Percentiles rank a stretch among this genome's conserved stretches.
These are phyloP conservation scores for Trifolium repens DNA, from an alignment of 306 rosid genomes.

Conservation along the genomic window DNA sequence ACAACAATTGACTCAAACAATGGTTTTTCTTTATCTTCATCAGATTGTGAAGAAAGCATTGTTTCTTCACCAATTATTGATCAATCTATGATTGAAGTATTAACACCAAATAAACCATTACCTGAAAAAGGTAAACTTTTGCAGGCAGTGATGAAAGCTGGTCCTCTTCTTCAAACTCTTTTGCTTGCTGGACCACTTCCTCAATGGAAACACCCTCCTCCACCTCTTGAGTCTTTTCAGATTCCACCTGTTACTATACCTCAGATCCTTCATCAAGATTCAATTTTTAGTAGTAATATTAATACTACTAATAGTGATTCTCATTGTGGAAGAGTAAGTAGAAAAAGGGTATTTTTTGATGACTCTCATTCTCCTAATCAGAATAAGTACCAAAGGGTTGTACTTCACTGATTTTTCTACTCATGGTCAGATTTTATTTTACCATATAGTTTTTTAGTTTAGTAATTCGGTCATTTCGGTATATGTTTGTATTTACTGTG, in stretches of 20 bases:
- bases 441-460: conserved; percentile 41
- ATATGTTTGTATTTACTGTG: not conserved
- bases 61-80: conserved; percentile 86
- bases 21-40: conserved; percentile 74
- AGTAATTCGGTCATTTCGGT: too few relatives aligned
- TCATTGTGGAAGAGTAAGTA: conserved; percentile 62
- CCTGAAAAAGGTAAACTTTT: conserved; percentile 97
- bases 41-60: conserved; percentile 99
- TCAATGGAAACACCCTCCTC: conserved; percentile 99
- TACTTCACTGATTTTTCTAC: conserved; percentile 55
- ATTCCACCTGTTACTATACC: conserved; percentile 90
- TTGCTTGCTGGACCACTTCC: conserved; percentile 98
- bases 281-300: conserved; percentile 49
- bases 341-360: conserved; percentile 69
- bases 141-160: conserved; percentile 98
- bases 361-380: conserved; percentile 71
- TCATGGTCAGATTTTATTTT: conserved; percentile 33
- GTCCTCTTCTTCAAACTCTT: conserved; percentile 87
- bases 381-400: conserved; percentile 76
- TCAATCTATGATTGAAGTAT: conserved; percentile 49
- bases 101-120: conserved; percentile 66
- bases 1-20: conserved; percentile 71
- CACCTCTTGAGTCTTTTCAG: conserved; percentile 83
- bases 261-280: conserved; percentile 54
- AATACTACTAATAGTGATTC: conserved; percentile 34